Percentiles rank a stretch among this genome's conserved stretches.
These are phyloP conservation scores for Haematococcus lacustris DNA, from an alignment of 139 green algal genomes.

Conservation along the genomic window DNA sequence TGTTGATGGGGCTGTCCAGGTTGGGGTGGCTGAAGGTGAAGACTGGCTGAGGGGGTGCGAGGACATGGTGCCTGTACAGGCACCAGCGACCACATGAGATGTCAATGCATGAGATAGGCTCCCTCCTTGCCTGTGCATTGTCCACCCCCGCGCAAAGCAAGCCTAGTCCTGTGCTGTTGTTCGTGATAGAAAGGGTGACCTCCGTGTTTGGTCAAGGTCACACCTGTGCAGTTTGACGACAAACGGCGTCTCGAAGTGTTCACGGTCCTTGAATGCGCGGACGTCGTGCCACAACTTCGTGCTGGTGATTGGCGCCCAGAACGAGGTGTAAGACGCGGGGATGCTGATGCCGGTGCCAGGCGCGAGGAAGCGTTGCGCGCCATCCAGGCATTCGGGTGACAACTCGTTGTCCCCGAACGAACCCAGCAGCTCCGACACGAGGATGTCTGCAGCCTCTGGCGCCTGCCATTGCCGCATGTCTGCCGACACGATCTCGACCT, in stretches of 20 bases:
- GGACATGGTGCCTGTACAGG: slow-evolving; percentile 36
- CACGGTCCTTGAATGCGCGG: slow-evolving; percentile 63
- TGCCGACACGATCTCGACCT: slow-evolving; percentile 54
- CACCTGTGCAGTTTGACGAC: slow-evolving; percentile 87
- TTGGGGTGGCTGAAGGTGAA: slow-evolving; percentile 94
- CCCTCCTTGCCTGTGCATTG: too few species aligned
- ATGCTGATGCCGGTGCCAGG: slow-evolving; percentile 14
- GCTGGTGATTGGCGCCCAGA: slow-evolving; percentile 65
- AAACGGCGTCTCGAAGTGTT: slow-evolving; percentile 92
- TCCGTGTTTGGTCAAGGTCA: too few species aligned
- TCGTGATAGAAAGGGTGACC: too few species aligned
- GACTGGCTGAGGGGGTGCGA: slow-evolving; percentile 54
- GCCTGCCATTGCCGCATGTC: slow-evolving; percentile 84
- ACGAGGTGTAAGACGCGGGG: slow-evolving; percentile 16
- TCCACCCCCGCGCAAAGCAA: too few species aligned
- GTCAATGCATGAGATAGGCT: too few species aligned
- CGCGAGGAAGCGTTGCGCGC: slow-evolving; percentile 81
- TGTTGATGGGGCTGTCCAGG: slow-evolving; percentile 55
- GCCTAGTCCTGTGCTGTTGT: too few species aligned
- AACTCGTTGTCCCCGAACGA: slow-evolving; percentile 99
- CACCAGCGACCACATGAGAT: too few species aligned
- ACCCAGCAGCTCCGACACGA: slow-evolving; percentile 91
- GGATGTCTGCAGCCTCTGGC: slow-evolving; percentile 79
- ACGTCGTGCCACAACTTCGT: slow-evolving; percentile 81
- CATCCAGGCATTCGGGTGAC: slow-evolving; percentile 75